phyloP scores from a whole-genome alignment of 164 flowering plant species.

The Kalanchoe fedtschenkoi region DNA sequence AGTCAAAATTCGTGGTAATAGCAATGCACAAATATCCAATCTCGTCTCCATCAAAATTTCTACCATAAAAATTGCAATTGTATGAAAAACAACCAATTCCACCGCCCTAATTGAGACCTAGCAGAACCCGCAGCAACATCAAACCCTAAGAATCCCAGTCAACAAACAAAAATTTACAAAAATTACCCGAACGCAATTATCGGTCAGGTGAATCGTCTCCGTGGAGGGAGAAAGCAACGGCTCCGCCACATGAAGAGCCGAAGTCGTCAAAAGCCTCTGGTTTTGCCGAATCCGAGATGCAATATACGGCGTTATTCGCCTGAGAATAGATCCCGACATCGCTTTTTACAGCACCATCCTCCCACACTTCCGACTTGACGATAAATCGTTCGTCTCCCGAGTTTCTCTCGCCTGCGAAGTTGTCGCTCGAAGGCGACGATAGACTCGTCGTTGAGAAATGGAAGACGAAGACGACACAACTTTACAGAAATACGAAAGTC shows the following conservation, averaged over 20 bases:
- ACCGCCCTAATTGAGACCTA: neutral
- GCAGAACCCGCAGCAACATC: neutral
- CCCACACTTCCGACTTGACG: neutral
- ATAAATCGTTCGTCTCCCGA: too few species aligned
- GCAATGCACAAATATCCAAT: too few species aligned
- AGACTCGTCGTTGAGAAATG: too few species aligned
- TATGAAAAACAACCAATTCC: neutral
- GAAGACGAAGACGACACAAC: too few species aligned
- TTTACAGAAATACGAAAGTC: too few species aligned
- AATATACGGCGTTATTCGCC: slow-evolving; percentile 22
- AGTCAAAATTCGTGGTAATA: too few species aligned
- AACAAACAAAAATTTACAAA: neutral
- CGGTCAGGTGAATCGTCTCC: slow-evolving; percentile 33
- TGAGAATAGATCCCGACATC: slow-evolving; percentile 22
- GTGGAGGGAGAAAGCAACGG: slow-evolving; percentile 11
- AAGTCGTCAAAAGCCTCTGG: slow-evolving; percentile 25
- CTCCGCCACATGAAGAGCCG: slow-evolving; percentile 19
- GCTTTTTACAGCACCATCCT: neutral
- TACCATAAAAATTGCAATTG: too few species aligned
- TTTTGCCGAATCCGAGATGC: slow-evolving; percentile 26
- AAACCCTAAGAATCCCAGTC: neutral
- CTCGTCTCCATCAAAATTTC: too few species aligned
- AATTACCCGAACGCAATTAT: slow-evolving; percentile 36
- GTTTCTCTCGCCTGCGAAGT: too few species aligned
- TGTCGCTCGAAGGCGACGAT: neutral